Conservation (phyloP, 441 rosid genomes). For the Pelargonium fulgidum region DNA sequence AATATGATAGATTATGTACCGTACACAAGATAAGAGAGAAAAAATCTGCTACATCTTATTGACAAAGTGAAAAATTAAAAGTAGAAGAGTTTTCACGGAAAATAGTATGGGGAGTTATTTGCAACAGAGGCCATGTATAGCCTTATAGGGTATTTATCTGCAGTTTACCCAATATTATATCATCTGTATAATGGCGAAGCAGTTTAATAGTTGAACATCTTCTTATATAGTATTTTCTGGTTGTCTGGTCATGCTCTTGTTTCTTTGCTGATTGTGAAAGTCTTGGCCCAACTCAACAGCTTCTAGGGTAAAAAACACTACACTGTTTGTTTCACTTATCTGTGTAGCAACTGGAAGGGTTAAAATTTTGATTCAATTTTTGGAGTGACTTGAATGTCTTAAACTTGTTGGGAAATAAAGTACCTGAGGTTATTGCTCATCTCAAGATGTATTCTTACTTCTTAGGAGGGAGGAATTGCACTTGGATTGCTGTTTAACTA, state of each 20-base stretch:
- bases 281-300: neutral
- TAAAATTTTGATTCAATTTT: neutral
- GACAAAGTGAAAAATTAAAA: no score
- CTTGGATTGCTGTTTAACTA: neutral
- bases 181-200: neutral
- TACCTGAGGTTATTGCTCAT: no score
- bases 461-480: constrained; percentile 5
- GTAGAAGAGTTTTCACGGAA: no score
- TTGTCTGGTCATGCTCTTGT: neutral
- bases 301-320: neutral
- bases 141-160: no score
- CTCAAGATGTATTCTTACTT: neutral
- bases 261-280: neutral
- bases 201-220: neutral
- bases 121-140: no score
- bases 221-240: neutral
- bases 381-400: neutral
- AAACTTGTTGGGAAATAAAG: neutral
- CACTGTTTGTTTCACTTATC: neutral
- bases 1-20: no score
- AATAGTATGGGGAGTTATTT: no score
- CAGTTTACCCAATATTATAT: no score
- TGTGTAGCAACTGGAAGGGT: neutral
- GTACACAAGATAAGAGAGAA: no score
- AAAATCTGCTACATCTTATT: no score